Base-by-base conservation (phyloP, 257 asterid species). In the Ligustrum vulgare region DNA sequence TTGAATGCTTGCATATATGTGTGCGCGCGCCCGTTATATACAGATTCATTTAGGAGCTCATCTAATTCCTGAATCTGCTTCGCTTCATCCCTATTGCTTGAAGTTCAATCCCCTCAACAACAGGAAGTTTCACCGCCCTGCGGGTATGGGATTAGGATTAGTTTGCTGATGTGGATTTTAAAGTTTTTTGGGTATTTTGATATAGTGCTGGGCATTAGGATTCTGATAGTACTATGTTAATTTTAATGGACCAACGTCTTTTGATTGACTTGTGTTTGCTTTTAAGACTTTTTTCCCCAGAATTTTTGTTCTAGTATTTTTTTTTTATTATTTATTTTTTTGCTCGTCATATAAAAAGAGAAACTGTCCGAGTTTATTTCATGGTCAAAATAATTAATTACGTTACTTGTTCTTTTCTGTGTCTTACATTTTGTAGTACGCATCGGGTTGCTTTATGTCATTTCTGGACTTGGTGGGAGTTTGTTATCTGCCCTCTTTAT, bases 391-490 rank as follows among this genome's bases (percentile, higher is more conserved):
- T 16, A 18, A 5, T n/a, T 41, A 6, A 32, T 41, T 18, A 43
- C 4, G 11, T 12, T 18, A 11, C 20, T 43, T 3, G 43, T 25
- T 69, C 18, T 39, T 56, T 32, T 79, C 56, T 35, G 51, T 32
- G 63, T 28, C 22, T 54, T 65, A 11, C 16, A 65, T 70, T 78
- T 80, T 73, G 36, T 83, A 93, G 98, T 85, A 35, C 91, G 93
- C 47, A 79, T 90, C 43, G 97, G 97, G 31, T 71, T 89, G 84
- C 93, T 94, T 25, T 94, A 94, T 79, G 77, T 90, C 80, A 86
- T 94, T 9, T 87, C 98, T 6, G 98, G 98, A 79, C 82, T 92
- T 35, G 98, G 98, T 32, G 97, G 98, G 56, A 91, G 96, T 72
- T 78, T 93, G 84, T 45, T 91, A 34, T 93, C 97, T 16, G 91